phyloP scores from a whole-genome alignment of 345 rosid species.

The Barbarea vulgaris region DNA sequence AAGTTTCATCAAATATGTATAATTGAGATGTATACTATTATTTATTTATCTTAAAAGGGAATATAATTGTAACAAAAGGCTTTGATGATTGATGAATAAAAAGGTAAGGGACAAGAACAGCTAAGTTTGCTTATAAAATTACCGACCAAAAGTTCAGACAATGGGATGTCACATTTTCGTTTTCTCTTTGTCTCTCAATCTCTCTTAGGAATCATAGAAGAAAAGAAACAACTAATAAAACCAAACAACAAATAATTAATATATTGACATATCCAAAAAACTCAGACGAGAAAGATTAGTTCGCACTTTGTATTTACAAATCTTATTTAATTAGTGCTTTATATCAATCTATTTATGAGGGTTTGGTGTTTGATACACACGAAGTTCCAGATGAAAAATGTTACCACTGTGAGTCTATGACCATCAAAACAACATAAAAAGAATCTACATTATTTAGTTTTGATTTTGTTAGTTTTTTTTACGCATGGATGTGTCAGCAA shows the following conservation, averaged over 20 bases:
- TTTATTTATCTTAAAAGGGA: conserved; percentile 12
- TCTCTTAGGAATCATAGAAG: not conserved
- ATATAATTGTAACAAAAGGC: conserved; percentile 12
- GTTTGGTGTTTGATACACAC: not conserved
- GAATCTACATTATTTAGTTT: not conserved
- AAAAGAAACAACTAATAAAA: conserved; percentile 25
- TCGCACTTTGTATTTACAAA: not conserved
- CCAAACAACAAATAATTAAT: not conserved
- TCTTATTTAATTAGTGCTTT: not conserved
- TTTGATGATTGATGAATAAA: conserved; percentile 34
- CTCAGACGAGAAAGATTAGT: conserved; percentile 1
- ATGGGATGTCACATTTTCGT: conserved; percentile 22
- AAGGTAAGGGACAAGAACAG: conserved; percentile 33
- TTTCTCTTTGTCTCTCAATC: not conserved
- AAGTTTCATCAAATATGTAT: too few relatives aligned
- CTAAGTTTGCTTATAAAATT: conserved; percentile 23
- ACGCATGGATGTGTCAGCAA: not conserved
- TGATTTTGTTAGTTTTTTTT: not conserved
- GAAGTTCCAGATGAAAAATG: not conserved
- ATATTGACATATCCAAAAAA: not conserved
- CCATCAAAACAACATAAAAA: not conserved
- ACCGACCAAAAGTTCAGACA: conserved; percentile 35
- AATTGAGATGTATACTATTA: too few relatives aligned
- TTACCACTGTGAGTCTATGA: not conserved
- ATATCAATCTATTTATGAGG: not conserved